These are phyloP conservation scores for Solanum clarkiae DNA, from an alignment of 257 asterid genomes.

Conservation along the genomic window DNA sequence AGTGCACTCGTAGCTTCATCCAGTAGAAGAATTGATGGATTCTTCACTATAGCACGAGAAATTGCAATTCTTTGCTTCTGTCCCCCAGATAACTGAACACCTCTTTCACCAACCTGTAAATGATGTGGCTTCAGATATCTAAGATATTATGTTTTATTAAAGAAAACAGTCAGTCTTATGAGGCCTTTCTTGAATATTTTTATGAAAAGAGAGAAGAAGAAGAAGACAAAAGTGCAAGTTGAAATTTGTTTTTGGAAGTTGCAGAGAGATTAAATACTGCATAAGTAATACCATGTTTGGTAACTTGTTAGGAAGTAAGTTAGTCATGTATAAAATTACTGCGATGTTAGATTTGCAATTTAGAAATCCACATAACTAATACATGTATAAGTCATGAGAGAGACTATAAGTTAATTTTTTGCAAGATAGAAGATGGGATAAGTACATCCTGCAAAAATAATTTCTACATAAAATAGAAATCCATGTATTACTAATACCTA, in stretches of 20 bases:
- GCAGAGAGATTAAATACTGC: too few species aligned
- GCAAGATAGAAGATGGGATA: background rate
- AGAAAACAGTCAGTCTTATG: background rate
- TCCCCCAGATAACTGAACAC: slow-evolving; percentile 95
- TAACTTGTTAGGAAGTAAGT: too few species aligned
- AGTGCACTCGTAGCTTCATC: slow-evolving; percentile 99
- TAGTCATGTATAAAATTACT: too few species aligned
- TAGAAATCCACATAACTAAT: too few species aligned
- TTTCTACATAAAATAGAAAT: background rate
- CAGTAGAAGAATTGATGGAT: slow-evolving; percentile 73
- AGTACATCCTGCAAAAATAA: background rate
- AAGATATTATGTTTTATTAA: background rate
- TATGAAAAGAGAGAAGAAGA: background rate
- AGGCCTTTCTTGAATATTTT: background rate
- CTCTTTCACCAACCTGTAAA: slow-evolving; percentile 95
- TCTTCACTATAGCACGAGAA: slow-evolving; percentile 84
- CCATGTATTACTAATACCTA: background rate
- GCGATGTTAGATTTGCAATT: too few species aligned
- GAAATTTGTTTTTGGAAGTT: background rate
- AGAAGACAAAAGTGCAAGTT: background rate
- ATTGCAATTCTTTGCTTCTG: slow-evolving; percentile 93
- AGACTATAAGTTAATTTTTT: background rate
- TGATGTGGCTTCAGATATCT: background rate
- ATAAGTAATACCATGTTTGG: too few species aligned
- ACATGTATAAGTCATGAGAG: too few species aligned